These are phyloP conservation scores for Naganishia antarctica DNA, from an alignment of 768 basidiomycete genomes.

Conservation along the genomic window DNA sequence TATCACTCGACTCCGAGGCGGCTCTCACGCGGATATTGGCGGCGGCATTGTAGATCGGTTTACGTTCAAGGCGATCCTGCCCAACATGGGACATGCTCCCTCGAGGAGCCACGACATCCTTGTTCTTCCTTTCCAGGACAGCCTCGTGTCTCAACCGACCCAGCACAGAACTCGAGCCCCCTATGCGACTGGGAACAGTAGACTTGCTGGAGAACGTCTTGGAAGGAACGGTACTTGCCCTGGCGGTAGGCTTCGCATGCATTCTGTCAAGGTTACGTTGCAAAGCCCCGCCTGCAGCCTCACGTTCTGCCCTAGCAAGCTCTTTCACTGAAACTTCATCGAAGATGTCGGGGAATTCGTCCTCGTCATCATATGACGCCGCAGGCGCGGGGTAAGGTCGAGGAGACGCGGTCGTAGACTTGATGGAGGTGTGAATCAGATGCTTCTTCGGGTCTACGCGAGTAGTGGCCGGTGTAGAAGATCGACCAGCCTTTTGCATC, in stretches of 20 bases:
- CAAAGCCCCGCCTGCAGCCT: slow-evolving; percentile 8
- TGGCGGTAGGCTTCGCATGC: slow-evolving; percentile 30
- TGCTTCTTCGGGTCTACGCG: background rate
- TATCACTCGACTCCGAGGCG: slow-evolving; percentile 18
- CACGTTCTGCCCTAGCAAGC: slow-evolving; percentile 15
- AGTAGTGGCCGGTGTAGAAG: slow-evolving; percentile 33
- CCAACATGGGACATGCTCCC: slow-evolving; percentile 1
- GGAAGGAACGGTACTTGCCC: slow-evolving; percentile 35
- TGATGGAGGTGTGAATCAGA: background rate
- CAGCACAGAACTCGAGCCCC: slow-evolving; percentile 14
- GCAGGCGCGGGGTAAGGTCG: background rate
- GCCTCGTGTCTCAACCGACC: slow-evolving; percentile 26
- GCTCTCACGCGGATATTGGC: slow-evolving; percentile 4
- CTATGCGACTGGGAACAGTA: slow-evolving; percentile 1
- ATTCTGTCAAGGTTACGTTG: slow-evolving; percentile 19
- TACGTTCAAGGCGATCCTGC: background rate
- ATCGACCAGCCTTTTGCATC: slow-evolving; percentile 42
- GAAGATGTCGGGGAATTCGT: slow-evolving; percentile 32
- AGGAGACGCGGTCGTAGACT: background rate
- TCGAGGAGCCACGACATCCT: slow-evolving; percentile 14
- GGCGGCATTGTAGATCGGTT: slow-evolving; percentile 14
- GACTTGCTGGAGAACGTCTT: slow-evolving; percentile 2
- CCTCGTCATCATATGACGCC: slow-evolving; percentile 32
- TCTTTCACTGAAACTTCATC: slow-evolving; percentile 7
- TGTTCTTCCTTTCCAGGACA: slow-evolving; percentile 16